Conservation (phyloP, 441 rosid genomes). For the Jatropha podagrica region DNA sequence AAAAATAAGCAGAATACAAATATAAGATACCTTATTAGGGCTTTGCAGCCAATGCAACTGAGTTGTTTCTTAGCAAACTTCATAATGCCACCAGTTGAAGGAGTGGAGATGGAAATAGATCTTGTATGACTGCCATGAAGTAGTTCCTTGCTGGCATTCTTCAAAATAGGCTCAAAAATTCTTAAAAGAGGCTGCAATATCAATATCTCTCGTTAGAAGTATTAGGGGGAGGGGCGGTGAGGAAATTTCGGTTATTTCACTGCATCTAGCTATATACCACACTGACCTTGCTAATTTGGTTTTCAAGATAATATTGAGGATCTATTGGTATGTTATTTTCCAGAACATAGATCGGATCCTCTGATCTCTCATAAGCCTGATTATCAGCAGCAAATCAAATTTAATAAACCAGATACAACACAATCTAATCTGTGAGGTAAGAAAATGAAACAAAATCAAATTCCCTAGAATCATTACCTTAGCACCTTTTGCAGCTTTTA, state of each 20-base stretch:
- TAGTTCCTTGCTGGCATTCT: constrained; percentile 95
- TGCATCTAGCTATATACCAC: constrained; percentile 14
- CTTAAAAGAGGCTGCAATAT: constrained; percentile 82
- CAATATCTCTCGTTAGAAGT: constrained; percentile 13
- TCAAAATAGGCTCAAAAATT: constrained; percentile 94
- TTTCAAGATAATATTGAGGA: constrained; percentile 88
- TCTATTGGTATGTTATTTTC: constrained; percentile 95
- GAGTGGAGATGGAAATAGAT: constrained; percentile 87
- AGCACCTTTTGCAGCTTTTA: constrained; percentile 96
- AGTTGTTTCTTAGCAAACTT: constrained; percentile 86
- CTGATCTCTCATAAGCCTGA: constrained; percentile 96
- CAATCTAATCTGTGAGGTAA: neutral
- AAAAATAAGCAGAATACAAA: constrained; percentile 12
- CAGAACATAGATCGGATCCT: constrained; percentile 95
- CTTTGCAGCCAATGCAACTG: constrained; percentile 92
- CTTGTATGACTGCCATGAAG: constrained; percentile 92
- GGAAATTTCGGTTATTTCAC: neutral
- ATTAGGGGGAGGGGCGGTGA: too few relatives aligned
- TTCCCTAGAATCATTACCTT: constrained; percentile 51
- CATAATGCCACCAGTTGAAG: constrained; percentile 94
- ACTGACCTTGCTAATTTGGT: constrained; percentile 93
- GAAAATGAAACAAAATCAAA: constrained; percentile 1
- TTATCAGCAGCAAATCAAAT: constrained; percentile 22
- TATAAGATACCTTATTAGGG: constrained; percentile 59
- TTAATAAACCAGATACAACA: constrained; percentile 11